Evolutionary conservation across 2,329 filamentous ascomycete species (phyloP).

Genomic region (Exserohilum turcica): DNA sequence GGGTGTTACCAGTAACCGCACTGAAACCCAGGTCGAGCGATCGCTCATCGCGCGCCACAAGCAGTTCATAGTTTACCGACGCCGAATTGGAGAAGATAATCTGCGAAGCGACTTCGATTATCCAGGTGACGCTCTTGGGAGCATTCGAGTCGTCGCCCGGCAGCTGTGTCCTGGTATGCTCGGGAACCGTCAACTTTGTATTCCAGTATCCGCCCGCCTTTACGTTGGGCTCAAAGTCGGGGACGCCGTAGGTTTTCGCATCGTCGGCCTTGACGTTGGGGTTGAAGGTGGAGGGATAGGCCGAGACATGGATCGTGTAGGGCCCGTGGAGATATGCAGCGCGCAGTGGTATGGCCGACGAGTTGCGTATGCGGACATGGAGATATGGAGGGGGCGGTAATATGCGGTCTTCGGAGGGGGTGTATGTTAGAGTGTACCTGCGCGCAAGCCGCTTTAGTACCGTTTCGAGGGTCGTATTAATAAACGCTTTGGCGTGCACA

Average conservation of each 20-base stretch:
- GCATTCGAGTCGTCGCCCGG: constrained; percentile 24
- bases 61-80: constrained; percentile 83
- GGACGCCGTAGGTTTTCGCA: constrained; percentile 72
- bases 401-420: constrained; percentile 84
- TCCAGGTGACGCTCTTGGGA: constrained; percentile 73
- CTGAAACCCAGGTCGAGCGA: constrained; percentile 72
- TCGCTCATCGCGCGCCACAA: constrained; percentile 84
- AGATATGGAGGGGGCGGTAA: constrained; percentile 81
- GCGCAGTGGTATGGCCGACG: constrained; percentile 84
- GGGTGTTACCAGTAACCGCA: constrained; percentile 59
- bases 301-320: constrained; percentile 85
- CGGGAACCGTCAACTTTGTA: constrained; percentile 78
- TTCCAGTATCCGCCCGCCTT: constrained; percentile 91
- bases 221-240: constrained; percentile 93
- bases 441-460: constrained; percentile 7
- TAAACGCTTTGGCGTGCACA: neutral
- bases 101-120: constrained; percentile 89
- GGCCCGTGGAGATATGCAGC: constrained; percentile 96
- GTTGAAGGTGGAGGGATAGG: constrained; percentile 82
- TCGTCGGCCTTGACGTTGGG: constrained; percentile 78
- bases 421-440: constrained; percentile 86
- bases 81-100: constrained; percentile 92
- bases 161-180: constrained; percentile 65
- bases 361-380: constrained; percentile 88
- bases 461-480: neutral